A percentile compares a stretch with the other conserved stretches of the same genome.
These are phyloP conservation scores for Sugiyamaella grinbergsii DNA, from an alignment of 1,139 yeast species.

Conservation along the genomic window DNA sequence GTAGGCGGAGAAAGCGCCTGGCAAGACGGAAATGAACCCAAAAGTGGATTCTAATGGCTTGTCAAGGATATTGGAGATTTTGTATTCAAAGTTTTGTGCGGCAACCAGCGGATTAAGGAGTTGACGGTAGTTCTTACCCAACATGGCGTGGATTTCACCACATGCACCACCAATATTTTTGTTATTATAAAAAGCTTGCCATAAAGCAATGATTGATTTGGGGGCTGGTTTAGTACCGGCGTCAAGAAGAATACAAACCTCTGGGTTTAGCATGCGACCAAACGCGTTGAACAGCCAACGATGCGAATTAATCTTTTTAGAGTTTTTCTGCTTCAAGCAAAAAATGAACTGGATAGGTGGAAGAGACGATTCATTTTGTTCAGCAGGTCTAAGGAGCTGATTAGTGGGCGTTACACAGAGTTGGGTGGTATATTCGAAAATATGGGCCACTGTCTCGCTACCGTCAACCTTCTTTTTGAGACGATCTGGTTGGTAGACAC, in stretches of 20 bases:
- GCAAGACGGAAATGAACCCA: slow-evolving; percentile 91
- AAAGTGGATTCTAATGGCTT: slow-evolving; percentile 91
- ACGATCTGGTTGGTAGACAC: slow-evolving; percentile 93
- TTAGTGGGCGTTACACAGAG: slow-evolving; percentile 57
- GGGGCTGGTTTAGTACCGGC: slow-evolving; percentile 94
- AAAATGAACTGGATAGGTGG: slow-evolving; percentile 87
- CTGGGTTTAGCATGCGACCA: slow-evolving; percentile 83
- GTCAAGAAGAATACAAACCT: slow-evolving; percentile 79
- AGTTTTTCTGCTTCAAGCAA: slow-evolving; percentile 84
- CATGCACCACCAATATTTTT: slow-evolving; percentile 98
- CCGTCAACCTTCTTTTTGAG: slow-evolving; percentile 89
- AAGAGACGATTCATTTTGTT: slow-evolving; percentile 59
- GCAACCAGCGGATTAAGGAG: slow-evolving; percentile 87
- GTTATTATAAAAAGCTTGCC: slow-evolving; percentile 96
- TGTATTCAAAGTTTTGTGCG: slow-evolving; percentile 93
- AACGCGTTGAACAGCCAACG: slow-evolving; percentile 96
- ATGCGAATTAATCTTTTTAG: slow-evolving; percentile 91
- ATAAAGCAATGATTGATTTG: slow-evolving; percentile 80
- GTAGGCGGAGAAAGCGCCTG: slow-evolving; percentile 96
- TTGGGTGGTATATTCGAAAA: slow-evolving; percentile 82
- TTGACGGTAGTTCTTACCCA: slow-evolving; percentile 80
- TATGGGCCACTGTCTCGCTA: slow-evolving; percentile 83
- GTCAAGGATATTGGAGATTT: slow-evolving; percentile 91
- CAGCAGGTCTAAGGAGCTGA: slow-evolving; percentile 51
- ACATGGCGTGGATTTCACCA: slow-evolving; percentile 93